Conservation (phyloP, 352 stramenopile species). For the Peronospora farinosa region DNA sequence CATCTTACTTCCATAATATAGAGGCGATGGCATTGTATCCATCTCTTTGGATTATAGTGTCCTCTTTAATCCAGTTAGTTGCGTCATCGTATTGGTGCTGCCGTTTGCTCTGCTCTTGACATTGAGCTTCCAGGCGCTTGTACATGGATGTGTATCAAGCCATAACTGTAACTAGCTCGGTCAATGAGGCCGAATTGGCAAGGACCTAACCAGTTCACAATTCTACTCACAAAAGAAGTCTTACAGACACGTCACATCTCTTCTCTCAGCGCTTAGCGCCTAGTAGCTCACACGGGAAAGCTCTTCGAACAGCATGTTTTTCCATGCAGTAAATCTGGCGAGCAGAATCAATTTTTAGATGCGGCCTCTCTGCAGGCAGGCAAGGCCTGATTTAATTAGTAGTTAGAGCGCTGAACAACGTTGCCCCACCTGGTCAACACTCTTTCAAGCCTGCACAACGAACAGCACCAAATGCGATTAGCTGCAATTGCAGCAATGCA, state of each 20-base stretch:
- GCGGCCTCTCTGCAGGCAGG: too few species aligned
- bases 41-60: too few species aligned
- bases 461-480: constrained; percentile 3
- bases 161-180: constrained; percentile 58
- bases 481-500: constrained; percentile 6
- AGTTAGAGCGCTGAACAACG: too few species aligned
- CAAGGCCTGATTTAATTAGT: too few species aligned
- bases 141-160: constrained; percentile 56
- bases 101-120: constrained; percentile 37
- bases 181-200: constrained; percentile 43
- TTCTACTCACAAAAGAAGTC: constrained; percentile 33
- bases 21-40: too few species aligned
- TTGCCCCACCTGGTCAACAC: too few species aligned
- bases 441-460: neutral
- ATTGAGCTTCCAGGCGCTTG: constrained; percentile 50
- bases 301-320: constrained; percentile 13
- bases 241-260: constrained; percentile 31
- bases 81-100: too few species aligned
- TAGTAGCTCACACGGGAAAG: constrained; percentile 58
- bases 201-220: constrained; percentile 51
- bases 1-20: too few species aligned
- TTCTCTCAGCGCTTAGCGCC: constrained; percentile 61
- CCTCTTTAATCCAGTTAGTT: too few species aligned
- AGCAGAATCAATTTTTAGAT: neutral
- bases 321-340: too few species aligned